Percentiles rank a stretch among this genome's conserved stretches.
Conservation (phyloP, 2,329 filamentous ascomycete genomes). For the Neodidymelliopsis sp. region DNA sequence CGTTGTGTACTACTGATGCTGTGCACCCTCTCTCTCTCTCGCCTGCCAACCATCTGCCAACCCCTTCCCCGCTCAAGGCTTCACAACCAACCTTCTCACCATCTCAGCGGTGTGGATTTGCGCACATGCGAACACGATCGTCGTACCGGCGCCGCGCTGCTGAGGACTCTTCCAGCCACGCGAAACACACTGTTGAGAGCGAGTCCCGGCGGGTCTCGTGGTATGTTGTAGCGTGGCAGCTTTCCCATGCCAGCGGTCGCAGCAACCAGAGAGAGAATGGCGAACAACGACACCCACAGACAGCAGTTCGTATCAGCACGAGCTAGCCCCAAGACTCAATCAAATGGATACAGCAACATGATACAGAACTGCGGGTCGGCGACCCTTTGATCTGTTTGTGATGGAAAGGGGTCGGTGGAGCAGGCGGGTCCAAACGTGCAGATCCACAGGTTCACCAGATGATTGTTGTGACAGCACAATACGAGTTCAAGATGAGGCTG, state of each 20-base stretch:
- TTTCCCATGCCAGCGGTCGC: background rate
- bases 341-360: constrained; percentile 13
- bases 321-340: background rate
- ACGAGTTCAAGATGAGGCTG: constrained; percentile 10
- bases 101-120: background rate
- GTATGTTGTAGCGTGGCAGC: constrained; percentile 2
- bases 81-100: constrained; percentile 1
- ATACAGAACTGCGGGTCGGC: constrained; percentile 6
- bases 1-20: constrained; percentile 8
- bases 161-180: constrained; percentile 1
- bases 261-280: background rate
- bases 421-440: constrained; percentile 3
- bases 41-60: constrained; percentile 9
- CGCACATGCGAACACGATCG: constrained; percentile 5
- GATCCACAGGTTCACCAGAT: constrained; percentile 15
- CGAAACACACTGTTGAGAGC: background rate
- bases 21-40: constrained; percentile 5
- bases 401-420: constrained; percentile 11
- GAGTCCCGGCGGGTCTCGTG: background rate
- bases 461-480: constrained; percentile 14
- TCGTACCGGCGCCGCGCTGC: background rate
- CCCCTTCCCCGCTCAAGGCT: constrained; percentile 1
- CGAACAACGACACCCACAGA: constrained; percentile 1
- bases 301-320: background rate
- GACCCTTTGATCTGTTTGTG: constrained; percentile 7